Evolutionary conservation across 179 eudicot genomes (phyloP).

Genomic region (Drosera spatulata): DNA sequence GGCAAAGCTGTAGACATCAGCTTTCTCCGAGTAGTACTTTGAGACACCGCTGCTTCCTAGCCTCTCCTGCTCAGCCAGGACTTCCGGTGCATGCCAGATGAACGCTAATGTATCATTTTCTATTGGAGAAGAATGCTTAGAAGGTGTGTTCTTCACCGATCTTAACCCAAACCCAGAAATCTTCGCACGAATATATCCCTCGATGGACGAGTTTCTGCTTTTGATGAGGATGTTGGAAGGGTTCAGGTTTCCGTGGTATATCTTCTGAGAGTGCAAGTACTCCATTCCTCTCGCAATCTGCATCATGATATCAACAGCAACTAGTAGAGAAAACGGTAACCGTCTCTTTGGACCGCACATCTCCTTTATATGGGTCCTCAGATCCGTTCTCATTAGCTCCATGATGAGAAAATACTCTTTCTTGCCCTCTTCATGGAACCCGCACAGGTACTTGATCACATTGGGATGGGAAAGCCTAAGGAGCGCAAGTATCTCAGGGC

Average conservation of each 20-base stretch:
- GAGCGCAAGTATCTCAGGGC: conserved; percentile 25
- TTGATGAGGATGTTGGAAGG: conserved; percentile 68
- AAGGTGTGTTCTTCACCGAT: conserved; percentile 15
- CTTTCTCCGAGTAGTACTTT: conserved; percentile 51
- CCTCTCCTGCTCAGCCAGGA: conserved; percentile 59
- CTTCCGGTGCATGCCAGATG: conserved; percentile 88
- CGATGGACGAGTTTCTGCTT: conserved; percentile 27
- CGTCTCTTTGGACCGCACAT: conserved; percentile 48
- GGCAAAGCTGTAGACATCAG: conserved; percentile 89
- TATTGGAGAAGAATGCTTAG: conserved; percentile 20
- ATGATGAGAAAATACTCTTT: conserved; percentile 65
- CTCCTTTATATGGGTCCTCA: conserved; percentile 54
- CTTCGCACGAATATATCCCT: conserved; percentile 57
- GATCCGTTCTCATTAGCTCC: conserved; percentile 73
- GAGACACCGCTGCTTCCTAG: conserved; percentile 19
- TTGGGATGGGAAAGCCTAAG: conserved; percentile 69
- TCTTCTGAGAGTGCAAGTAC: conserved; percentile 57
- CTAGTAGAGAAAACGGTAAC: conserved; percentile 47
- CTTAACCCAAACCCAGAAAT: conserved; percentile 53
- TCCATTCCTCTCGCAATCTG: conserved; percentile 95
- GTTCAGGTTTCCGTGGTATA: conserved; percentile 70
- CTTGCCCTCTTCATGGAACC: conserved; percentile 61
- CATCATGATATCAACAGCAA: conserved; percentile 75
- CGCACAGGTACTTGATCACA: conserved; percentile 44
- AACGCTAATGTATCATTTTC: conserved; percentile 24